Evolutionary conservation across 805 yeast genomes (phyloP).

Genomic region (Kazachstania taianensis): DNA sequence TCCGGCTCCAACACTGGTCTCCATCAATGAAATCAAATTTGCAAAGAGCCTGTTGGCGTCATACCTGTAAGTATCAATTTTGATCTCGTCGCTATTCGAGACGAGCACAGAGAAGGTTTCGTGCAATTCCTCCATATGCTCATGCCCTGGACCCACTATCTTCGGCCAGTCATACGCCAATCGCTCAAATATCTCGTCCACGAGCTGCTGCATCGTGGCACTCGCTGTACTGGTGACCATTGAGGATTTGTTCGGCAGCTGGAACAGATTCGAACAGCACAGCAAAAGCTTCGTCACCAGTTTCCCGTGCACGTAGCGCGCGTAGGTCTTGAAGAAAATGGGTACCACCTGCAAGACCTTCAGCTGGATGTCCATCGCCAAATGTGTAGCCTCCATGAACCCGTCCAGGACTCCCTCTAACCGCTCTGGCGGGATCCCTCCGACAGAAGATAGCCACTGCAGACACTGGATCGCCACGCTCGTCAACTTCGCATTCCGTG

Average conservation of each 20-base stretch:
- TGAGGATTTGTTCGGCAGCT: slow-evolving; percentile 54
- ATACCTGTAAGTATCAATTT: slow-evolving; percentile 43
- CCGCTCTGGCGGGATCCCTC: slow-evolving; percentile 44
- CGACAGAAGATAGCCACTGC: slow-evolving; percentile 46
- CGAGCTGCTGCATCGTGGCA: slow-evolving; percentile 83
- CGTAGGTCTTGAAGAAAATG: slow-evolving; percentile 55
- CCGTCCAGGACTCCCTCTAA: slow-evolving; percentile 53
- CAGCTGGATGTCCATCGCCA: slow-evolving; percentile 75
- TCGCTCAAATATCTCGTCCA: slow-evolving; percentile 70
- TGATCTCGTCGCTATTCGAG: slow-evolving; percentile 36
- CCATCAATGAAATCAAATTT: slow-evolving; percentile 55
- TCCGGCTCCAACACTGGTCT: slow-evolving; percentile 1
- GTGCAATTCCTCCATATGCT: slow-evolving; percentile 16
- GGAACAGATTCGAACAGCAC: slow-evolving; percentile 59
- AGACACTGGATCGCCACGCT: slow-evolving; percentile 64
- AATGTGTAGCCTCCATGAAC: slow-evolving; percentile 59
- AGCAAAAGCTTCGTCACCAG: slow-evolving; percentile 48
- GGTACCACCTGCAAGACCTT: slow-evolving; percentile 81
- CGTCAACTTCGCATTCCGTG: slow-evolving; percentile 65
- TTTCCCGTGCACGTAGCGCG: slow-evolving; percentile 42
- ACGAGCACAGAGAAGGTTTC: slow-evolving; percentile 32
- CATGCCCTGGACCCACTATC: slow-evolving; percentile 21
- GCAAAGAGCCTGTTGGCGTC: slow-evolving; percentile 63
- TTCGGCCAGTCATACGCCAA: slow-evolving; percentile 21
- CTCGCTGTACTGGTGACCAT: slow-evolving; percentile 84